These are phyloP conservation scores for Podospora comata DNA, from an alignment of 495 filamentous ascomycete species.

Conservation along the genomic window DNA sequence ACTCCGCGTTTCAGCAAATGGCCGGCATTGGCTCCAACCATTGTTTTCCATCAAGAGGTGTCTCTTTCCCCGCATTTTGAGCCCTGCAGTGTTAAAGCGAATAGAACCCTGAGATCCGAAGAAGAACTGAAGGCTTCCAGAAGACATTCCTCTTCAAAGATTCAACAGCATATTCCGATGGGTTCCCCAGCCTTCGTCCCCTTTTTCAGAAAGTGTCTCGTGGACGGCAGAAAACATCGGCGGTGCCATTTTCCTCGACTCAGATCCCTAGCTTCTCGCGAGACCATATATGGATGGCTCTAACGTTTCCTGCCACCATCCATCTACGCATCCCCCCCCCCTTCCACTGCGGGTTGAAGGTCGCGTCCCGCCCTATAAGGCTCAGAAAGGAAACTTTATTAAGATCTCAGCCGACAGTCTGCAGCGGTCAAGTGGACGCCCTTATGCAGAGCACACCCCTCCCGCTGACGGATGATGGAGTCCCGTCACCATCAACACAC, in stretches of 20 bases:
- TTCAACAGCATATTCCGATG: not conserved
- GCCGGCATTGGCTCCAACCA: constrained; percentile 1
- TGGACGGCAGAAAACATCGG: not conserved
- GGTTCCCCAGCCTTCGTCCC: not conserved
- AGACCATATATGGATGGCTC: not conserved
- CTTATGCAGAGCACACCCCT: not conserved
- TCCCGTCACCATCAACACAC: not conserved
- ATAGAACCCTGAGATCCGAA: not conserved
- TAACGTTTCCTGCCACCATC: not conserved
- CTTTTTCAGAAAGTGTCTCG: not conserved
- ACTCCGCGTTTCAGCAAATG: constrained; percentile 8
- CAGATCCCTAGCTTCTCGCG: not conserved
- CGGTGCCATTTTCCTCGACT: not conserved
- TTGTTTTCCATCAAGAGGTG: constrained; percentile 5
- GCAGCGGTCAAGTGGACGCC: not conserved
- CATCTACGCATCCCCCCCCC: not conserved
- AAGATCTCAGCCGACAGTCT: not conserved
- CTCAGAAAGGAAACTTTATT: not conserved
- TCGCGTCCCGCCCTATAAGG: not conserved
- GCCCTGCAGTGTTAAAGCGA: not conserved
- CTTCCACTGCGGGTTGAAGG: not conserved
- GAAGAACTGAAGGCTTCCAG: not conserved
- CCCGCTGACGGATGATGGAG: not conserved
- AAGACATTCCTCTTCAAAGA: not conserved
- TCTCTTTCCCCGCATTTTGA: constrained; percentile 3